Evolutionary conservation across 805 yeast species (phyloP).

Genomic region (Schwanniomyces polymorphus): DNA sequence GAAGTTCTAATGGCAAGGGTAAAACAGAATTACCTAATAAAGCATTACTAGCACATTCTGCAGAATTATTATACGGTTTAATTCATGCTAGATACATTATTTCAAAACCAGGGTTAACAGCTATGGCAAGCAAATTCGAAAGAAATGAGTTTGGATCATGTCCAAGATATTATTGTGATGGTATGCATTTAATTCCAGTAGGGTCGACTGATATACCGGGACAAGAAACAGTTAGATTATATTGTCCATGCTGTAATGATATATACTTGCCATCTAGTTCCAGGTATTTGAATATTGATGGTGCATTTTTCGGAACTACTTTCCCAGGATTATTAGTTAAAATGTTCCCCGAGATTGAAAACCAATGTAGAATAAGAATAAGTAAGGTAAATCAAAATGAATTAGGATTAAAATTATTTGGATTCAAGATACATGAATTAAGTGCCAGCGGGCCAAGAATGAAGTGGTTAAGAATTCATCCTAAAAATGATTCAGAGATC

Average conservation of each 20-base stretch:
- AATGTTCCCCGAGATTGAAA: slow-evolving; percentile 87
- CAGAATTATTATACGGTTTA: slow-evolving; percentile 88
- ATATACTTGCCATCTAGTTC: slow-evolving; percentile 84
- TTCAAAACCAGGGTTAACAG: slow-evolving; percentile 84
- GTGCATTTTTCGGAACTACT: slow-evolving; percentile 95
- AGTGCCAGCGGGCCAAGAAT: slow-evolving; percentile 89
- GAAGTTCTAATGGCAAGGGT: slow-evolving; percentile 5
- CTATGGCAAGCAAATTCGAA: slow-evolving; percentile 93
- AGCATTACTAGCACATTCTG: slow-evolving; percentile 82
- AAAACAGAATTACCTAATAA: slow-evolving; percentile 56
- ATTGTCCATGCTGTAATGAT: slow-evolving; percentile 94
- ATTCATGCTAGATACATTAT: slow-evolving; percentile 91
- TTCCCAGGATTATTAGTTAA: slow-evolving; percentile 91
- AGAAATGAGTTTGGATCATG: slow-evolving; percentile 87
- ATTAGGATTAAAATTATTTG: slow-evolving; percentile 78
- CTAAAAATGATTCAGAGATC: slow-evolving; percentile 59
- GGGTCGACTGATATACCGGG: slow-evolving; percentile 93
- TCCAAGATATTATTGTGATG: slow-evolving; percentile 86
- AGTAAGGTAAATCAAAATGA: slow-evolving; percentile 48
- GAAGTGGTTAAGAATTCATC: slow-evolving; percentile 88
- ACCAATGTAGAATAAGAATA: slow-evolving; percentile 61
- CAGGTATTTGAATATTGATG: slow-evolving; percentile 87
- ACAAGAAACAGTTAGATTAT: slow-evolving; percentile 84
- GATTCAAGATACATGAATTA: slow-evolving; percentile 75
- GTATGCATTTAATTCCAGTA: slow-evolving; percentile 86